phyloP scores from a whole-genome alignment of 164 flowering plant species.

The Chloranthus sessilifolius region DNA sequence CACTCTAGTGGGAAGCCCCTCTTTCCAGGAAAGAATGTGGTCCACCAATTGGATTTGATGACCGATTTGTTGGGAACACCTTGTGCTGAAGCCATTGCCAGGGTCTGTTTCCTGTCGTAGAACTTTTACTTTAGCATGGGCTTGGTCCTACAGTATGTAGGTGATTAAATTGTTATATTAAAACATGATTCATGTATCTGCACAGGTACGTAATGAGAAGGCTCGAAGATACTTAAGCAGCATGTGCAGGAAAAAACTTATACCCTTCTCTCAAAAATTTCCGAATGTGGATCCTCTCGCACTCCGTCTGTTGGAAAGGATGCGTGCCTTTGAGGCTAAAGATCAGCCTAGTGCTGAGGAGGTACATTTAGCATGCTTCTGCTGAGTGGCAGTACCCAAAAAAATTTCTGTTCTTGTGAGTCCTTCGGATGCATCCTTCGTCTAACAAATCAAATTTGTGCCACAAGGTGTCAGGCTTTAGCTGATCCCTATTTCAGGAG shows the following conservation, averaged over 20 bases:
- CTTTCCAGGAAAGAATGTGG: conserved; percentile 97
- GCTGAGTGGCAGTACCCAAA: neutral
- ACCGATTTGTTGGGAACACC: conserved; percentile 95
- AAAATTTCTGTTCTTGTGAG: too few species aligned
- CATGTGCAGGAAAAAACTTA: conserved; percentile 81
- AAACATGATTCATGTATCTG: too few species aligned
- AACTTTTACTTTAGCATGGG: neutral
- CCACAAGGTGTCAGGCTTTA: conserved; percentile 66
- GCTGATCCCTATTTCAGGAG: conserved; percentile 96
- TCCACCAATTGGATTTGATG: conserved; percentile 94
- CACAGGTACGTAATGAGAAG: conserved; percentile 92
- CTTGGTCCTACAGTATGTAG: too few species aligned
- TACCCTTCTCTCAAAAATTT: conserved; percentile 86
- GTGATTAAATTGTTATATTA: too few species aligned
- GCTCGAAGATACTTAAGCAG: conserved; percentile 93
- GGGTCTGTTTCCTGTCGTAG: conserved; percentile 43
- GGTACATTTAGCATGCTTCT: conserved; percentile 34
- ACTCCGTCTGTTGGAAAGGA: conserved; percentile 78
- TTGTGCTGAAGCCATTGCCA: conserved; percentile 77
- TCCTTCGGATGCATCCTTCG: conserved; percentile 1
- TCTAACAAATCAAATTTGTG: conserved; percentile 23
- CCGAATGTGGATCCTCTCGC: conserved; percentile 95
- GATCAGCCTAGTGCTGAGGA: conserved; percentile 95
- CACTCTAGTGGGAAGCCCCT: conserved; percentile 96
- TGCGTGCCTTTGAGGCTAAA: conserved; percentile 96